A percentile compares a stretch with the other conserved stretches of the same genome.
phyloP scores from a whole-genome alignment of 2,329 filamentous ascomycete species.

The Dactylellina leptospora region DNA sequence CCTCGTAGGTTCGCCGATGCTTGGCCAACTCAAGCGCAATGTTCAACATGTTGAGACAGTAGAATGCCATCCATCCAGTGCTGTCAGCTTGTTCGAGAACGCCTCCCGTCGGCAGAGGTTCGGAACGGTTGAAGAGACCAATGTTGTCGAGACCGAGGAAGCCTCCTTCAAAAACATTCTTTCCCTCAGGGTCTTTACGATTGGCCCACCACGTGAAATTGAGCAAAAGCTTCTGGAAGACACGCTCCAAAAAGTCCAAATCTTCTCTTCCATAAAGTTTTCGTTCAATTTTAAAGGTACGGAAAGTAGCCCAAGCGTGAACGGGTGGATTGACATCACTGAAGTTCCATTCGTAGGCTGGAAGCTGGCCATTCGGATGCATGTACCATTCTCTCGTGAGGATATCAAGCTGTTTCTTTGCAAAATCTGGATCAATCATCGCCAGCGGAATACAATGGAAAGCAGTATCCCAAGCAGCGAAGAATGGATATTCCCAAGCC shows the following conservation, averaged over 20 bases:
- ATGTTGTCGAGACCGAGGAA: conserved; percentile 98
- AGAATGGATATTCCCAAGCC: conserved; percentile 96
- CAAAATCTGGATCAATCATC: conserved; percentile 97
- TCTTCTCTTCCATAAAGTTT: conserved; percentile 96
- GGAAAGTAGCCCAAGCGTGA: conserved; percentile 94
- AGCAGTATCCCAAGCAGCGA: conserved; percentile 84
- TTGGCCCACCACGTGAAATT: conserved; percentile 99
- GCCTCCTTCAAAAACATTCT: conserved; percentile 96
- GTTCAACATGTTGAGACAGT: conserved; percentile 95
- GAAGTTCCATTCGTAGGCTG: conserved; percentile 85
- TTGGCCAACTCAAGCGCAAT: conserved; percentile 95
- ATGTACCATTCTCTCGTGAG: conserved; percentile 99
- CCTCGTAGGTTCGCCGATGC: conserved; percentile 74
- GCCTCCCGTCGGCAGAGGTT: conserved; percentile 91
- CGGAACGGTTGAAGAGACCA: conserved; percentile 94
- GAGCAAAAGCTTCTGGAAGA: conserved; percentile 93
- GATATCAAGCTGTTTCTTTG: conserved; percentile 95
- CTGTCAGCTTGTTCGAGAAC: conserved; percentile 95
- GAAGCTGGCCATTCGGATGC: conserved; percentile 94
- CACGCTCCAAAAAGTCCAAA: conserved; percentile 91
- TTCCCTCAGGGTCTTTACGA: conserved; percentile 90
- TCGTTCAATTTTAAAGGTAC: conserved; percentile 96
- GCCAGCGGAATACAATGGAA: conserved; percentile 96
- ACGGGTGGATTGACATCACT: conserved; percentile 96
- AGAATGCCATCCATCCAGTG: conserved; percentile 99